Percentiles rank a stretch among this genome's conserved stretches.
Conservation (phyloP, 1,284 basidiomycete species). For the Porodaedalea pini region DNA sequence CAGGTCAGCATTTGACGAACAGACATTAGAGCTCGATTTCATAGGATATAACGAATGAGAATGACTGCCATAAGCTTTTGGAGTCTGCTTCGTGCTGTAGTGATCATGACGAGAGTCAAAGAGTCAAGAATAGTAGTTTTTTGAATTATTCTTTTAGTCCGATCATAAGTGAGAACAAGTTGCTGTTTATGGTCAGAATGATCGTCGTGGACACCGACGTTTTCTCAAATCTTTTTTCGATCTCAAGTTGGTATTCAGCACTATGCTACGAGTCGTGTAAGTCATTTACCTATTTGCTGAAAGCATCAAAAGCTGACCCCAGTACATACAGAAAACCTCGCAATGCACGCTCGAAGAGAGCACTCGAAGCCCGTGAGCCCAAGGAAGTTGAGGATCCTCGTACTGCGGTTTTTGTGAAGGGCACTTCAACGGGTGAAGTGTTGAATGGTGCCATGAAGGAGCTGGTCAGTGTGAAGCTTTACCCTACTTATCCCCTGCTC, state of each 20-base stretch:
- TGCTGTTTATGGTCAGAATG: too few relatives aligned
- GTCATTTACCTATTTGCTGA: background rate
- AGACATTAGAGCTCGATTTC: too few relatives aligned
- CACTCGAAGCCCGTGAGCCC: slow-evolving; percentile 80
- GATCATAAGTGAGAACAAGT: too few relatives aligned
- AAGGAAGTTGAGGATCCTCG: slow-evolving; percentile 87
- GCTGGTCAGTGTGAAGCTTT: slow-evolving; percentile 66
- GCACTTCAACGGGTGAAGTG: slow-evolving; percentile 80
- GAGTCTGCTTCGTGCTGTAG: too few relatives aligned
- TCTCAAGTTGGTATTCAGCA: background rate
- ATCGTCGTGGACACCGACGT: background rate
- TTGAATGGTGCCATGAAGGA: slow-evolving; percentile 85
- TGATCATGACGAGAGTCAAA: too few relatives aligned
- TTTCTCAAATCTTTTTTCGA: background rate
- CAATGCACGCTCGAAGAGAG: slow-evolving; percentile 97
- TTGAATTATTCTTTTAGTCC: too few relatives aligned
- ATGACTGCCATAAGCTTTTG: too few relatives aligned
- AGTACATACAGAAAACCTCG: slow-evolving; percentile 79
- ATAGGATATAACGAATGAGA: too few relatives aligned
- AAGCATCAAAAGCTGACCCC: background rate
- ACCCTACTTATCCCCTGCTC: background rate
- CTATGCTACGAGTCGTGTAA: slow-evolving; percentile 15
- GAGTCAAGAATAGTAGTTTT: too few relatives aligned
- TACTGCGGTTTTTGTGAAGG: slow-evolving; percentile 86
- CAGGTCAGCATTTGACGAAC: too few relatives aligned